Percentiles rank a stretch among this genome's conserved stretches.
Evolutionary conservation across 2,329 filamentous ascomycete genomes (phyloP).

Genomic region (Bipolaris zeicola): DNA sequence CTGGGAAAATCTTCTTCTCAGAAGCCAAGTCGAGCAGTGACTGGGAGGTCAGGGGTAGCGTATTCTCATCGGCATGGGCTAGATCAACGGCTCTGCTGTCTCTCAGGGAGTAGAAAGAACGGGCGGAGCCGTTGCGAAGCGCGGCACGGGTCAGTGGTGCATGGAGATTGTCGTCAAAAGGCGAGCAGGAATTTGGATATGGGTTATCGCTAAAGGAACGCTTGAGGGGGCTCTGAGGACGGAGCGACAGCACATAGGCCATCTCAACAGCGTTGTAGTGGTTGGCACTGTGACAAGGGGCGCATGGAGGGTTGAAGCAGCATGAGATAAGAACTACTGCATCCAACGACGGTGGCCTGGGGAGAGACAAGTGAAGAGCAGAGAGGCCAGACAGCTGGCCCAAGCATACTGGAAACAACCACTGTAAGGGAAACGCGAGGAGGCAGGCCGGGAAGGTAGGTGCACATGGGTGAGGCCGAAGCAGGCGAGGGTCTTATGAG

Average conservation of each 20-base stretch:
- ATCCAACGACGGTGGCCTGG: constrained; percentile 37
- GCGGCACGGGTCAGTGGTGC: constrained; percentile 36
- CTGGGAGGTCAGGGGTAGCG: constrained; percentile 38
- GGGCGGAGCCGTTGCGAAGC: constrained; percentile 43
- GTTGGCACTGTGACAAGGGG: constrained; percentile 30
- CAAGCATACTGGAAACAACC: constrained; percentile 18
- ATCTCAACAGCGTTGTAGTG: constrained; percentile 31
- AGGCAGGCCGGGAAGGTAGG: constrained; percentile 24
- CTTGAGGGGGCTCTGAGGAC: constrained; percentile 48
- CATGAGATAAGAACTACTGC: constrained; percentile 49
- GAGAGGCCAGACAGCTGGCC: constrained; percentile 14
- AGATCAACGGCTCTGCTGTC: constrained; percentile 32
- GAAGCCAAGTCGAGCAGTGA: constrained; percentile 43
- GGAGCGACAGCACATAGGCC: constrained; percentile 50
- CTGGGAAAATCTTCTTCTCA: constrained; percentile 18
- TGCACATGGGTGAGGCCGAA: constrained; percentile 19
- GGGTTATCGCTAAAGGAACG: constrained; percentile 51
- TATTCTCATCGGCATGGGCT: constrained; percentile 41
- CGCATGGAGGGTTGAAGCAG: constrained; percentile 28
- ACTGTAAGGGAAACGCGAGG: constrained; percentile 21
- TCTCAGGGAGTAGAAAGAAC: constrained; percentile 42
- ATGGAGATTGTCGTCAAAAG: constrained; percentile 33
- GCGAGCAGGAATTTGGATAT: constrained; percentile 44
- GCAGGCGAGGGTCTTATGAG: constrained; percentile 12
- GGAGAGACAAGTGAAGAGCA: constrained; percentile 31